phyloP scores from a whole-genome alignment of 1,284 basidiomycete species.

The Grifola frondosa region DNA sequence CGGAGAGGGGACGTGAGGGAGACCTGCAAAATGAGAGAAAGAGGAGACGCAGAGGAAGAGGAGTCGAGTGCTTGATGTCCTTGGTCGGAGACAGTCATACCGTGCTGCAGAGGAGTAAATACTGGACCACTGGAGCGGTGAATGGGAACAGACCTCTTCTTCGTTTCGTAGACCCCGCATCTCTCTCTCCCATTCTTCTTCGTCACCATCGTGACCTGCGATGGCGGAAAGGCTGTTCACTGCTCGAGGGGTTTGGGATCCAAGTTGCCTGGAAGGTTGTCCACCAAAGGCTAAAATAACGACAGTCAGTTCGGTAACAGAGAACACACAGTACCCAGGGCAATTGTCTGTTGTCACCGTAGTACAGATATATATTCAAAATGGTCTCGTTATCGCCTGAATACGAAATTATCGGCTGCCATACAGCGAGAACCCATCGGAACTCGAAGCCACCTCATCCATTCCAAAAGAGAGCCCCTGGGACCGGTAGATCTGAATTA shows the following conservation, averaged over 20 bases:
- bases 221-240: constrained; percentile 80
- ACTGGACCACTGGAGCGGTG: neutral
- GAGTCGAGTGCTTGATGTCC: constrained; percentile 53
- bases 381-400: no score
- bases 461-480: constrained; percentile 4
- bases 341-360: no score
- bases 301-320: neutral
- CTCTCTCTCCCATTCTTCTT: constrained; percentile 79
- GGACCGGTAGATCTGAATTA: constrained; percentile 11
- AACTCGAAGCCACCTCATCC: neutral
- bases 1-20: constrained; percentile 58
- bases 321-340: no score
- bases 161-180: constrained; percentile 57
- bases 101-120: constrained; percentile 9
- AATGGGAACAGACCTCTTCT: constrained; percentile 50
- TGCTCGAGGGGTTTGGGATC: constrained; percentile 66
- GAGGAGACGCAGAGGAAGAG: constrained; percentile 51
- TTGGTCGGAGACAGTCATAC: constrained; percentile 36
- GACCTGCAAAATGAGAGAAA: constrained; percentile 54
- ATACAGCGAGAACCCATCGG: neutral
- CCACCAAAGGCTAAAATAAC: constrained; percentile 42
- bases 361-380: no score
- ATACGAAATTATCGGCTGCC: no score
- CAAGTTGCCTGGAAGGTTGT: constrained; percentile 51
- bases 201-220: constrained; percentile 79